Base-by-base conservation (phyloP, 2,329 filamentous ascomycete genomes). In the Trichoderma sp. region DNA sequence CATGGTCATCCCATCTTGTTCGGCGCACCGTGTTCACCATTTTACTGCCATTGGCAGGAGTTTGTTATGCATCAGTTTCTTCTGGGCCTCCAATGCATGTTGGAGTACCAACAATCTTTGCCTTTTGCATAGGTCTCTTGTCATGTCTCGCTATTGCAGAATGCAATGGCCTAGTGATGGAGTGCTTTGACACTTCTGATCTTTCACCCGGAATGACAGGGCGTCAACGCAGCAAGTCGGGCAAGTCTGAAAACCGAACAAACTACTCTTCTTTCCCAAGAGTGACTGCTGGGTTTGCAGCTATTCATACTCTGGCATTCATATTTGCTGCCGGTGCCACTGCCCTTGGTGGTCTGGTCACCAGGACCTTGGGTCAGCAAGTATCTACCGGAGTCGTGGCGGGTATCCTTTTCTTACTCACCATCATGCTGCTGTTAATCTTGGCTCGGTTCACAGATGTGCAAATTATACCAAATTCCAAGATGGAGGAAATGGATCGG, bases 121-220 rank as follows among this genome's bases (percentile, higher is more conserved):
- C 90, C 0, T 86, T 84, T 1, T 76, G 87, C 4, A 84, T 93
- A 15, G 90, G 90, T 0, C 92, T 92, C 72, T 80, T 93, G 5
- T 90, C 89, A 2, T 89, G 88, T 61, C 84, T 94, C 10, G 91
- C 90, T 1, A 88, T 92, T 54, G 87, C 91, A 2, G 91, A 94
- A 77, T 93, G 91, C 77, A 87, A 90, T 70, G 90, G 91, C 1
- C 80, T 94, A 35, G 85, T 93, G 75, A 93, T 94, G 91, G 91
- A 93, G 74, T 89, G 89, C 0, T 94, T 90, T 76, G 92, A 94
- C 75, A 91, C 89, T n/a, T 92, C 89, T 48, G 92, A 94, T 76
- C 82, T 94, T 4, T 90, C 91, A 71, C 88, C 90, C 2, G 89
- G 90, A 12, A 89, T 90, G 82, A 90, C 85, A 7, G 86, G 86